phyloP scores from a whole-genome alignment of 345 rosid genomes.

The Eucalyptus pauciflora region DNA sequence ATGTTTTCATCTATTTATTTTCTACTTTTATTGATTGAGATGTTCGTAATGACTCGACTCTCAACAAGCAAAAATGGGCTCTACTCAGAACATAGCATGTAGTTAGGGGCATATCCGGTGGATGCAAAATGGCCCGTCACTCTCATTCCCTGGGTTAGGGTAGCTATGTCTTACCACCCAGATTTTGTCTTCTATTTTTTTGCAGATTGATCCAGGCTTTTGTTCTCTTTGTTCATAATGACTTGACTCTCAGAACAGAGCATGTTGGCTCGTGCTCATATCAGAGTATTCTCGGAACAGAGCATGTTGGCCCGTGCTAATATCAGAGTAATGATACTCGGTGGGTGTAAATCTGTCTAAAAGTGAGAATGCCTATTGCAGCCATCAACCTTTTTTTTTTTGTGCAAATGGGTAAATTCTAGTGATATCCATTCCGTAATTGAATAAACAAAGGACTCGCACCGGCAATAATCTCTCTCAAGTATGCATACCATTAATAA shows the following conservation, averaged over 20 bases:
- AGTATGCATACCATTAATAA: neutral
- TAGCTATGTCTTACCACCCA: neutral
- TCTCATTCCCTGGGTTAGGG: neutral
- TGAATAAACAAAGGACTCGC: neutral
- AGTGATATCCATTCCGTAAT: neutral
- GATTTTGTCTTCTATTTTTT: neutral
- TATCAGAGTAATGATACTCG: neutral
- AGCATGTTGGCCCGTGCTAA: neutral
- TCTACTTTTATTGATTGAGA: neutral
- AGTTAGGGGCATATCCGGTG: neutral
- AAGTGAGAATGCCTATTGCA: neutral
- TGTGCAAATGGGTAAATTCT: neutral
- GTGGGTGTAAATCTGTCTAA: neutral
- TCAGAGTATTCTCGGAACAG: too few relatives aligned
- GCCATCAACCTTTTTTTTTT: neutral
- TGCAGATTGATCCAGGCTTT: neutral
- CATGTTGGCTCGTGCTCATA: too few relatives aligned
- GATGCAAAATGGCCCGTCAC: neutral
- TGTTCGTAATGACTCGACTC: neutral
- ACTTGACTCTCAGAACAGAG: too few relatives aligned
- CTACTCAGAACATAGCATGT: neutral
- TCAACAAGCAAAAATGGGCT: neutral
- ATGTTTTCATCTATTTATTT: neutral
- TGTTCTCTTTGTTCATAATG: neutral
- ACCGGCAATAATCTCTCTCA: neutral